Base-by-base conservation (phyloP, 2,329 filamentous ascomycete genomes). In the Aspergillus calidoustus region DNA sequence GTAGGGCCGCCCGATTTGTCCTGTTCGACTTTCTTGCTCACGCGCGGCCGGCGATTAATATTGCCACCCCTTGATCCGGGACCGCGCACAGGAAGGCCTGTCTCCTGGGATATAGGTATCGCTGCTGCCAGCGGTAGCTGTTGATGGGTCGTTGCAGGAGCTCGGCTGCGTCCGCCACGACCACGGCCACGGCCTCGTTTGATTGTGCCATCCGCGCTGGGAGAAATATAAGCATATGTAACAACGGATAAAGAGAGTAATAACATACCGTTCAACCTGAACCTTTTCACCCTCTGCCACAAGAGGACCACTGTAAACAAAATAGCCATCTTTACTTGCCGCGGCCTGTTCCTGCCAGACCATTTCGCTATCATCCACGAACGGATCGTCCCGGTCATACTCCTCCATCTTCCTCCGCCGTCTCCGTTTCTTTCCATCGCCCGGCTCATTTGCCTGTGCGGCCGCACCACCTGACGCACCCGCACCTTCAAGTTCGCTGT, bases 271-370 rank as follows among this genome's bases (percentile, higher is more conserved):
- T 72, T 90, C 87, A 54, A 88, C 82, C 59, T 84, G 79, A 46
- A 87, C 82, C 78, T 95, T 94, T 79, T 96, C 91, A 23, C 89
- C 91, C 77, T 96, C 93, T 5, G 91, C 91, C 23, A 98, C 86
- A 51, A 99, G 82, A 8, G 94, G 94, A 3, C 95, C 95, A 63
- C 92, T 96, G 78, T 97, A 99, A 1, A 99, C 95, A 75, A 98
- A 99, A 81, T 98, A 99, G 1, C 95, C 95, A 74, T 98, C 95
- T 69, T 94, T 92, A 68, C 92, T 94, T 51, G 95, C 93, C 4
- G 94, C 93, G 7, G 94, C 94, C 74, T 96, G 91, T 72, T 96
- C 92, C 77, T 98, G 92, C 94, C 94, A 98, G 0, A 96, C 84
- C 73, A 97, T 78, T 76, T 99, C 95, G 1, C 93, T 96, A 74